phyloP scores from a whole-genome alignment of 805 yeast genomes.

The Suhomyces xylopsoci region DNA sequence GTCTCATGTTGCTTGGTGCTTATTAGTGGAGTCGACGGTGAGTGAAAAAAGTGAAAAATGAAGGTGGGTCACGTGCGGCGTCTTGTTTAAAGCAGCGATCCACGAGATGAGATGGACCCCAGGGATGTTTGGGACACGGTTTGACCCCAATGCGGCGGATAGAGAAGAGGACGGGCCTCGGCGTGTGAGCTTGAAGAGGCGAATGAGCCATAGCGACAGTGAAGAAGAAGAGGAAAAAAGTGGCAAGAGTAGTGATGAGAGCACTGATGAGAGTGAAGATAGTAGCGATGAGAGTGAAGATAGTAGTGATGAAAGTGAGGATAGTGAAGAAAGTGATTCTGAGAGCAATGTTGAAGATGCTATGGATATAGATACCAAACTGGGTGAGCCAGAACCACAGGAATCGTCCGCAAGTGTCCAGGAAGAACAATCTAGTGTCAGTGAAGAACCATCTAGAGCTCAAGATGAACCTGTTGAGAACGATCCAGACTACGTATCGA shows the following conservation, averaged over 20 bases:
- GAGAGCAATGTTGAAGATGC: not conserved
- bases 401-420: not conserved
- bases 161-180: not conserved
- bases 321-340: not conserved
- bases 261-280: conserved; percentile 5
- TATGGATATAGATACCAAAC: conserved; percentile 12
- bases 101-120: not conserved
- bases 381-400: not conserved
- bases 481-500: conserved; percentile 17
- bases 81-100: not conserved
- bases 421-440: not conserved
- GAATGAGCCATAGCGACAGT: conserved; percentile 7
- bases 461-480: not conserved
- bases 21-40: not conserved
- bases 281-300: conserved; percentile 5
- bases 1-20: conserved; percentile 26
- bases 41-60: not conserved
- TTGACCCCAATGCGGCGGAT: conserved; percentile 43
- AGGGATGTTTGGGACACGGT: conserved; percentile 63
- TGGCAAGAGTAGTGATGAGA: conserved; percentile 8
- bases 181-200: conserved; percentile 16
- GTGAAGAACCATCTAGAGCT: not conserved
- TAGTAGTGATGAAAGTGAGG: not conserved
- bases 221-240: conserved; percentile 11
- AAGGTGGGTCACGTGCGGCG: not conserved